phyloP scores from a whole-genome alignment of 1,284 basidiomycete genomes.

The Cryptococcus maquisensis region DNA sequence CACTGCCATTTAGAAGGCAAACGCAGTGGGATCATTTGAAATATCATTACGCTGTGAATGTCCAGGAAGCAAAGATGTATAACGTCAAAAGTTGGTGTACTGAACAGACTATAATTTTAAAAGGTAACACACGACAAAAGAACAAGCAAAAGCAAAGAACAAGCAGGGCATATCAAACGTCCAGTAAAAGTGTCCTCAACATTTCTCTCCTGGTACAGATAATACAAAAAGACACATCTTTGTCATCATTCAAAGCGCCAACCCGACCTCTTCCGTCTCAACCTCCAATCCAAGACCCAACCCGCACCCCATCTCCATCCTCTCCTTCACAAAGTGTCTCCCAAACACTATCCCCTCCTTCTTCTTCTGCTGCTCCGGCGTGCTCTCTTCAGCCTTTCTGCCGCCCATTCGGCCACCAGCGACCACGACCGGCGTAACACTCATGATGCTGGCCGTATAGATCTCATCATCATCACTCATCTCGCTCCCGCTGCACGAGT shows the following conservation, averaged over 20 bases:
- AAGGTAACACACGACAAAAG: too few relatives aligned
- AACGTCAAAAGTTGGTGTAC: too few relatives aligned
- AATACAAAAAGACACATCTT: too few relatives aligned
- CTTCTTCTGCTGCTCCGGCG: conserved; percentile 6
- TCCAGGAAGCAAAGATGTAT: too few relatives aligned
- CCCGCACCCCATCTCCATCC: conserved; percentile 12
- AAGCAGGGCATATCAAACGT: too few relatives aligned
- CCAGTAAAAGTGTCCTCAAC: too few relatives aligned
- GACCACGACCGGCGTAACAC: conserved; percentile 25
- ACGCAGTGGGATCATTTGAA: too few relatives aligned
- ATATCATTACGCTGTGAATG: too few relatives aligned
- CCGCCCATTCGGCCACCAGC: not conserved
- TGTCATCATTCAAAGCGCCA: conserved; percentile 11
- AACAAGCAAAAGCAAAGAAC: too few relatives aligned
- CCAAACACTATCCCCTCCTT: conserved; percentile 16
- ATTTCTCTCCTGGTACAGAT: too few relatives aligned
- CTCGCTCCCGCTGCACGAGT: conserved; percentile 27
- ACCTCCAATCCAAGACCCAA: conserved; percentile 3
- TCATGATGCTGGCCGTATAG: conserved; percentile 39
- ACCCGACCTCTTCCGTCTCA: conserved; percentile 16
- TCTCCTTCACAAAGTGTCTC: conserved; percentile 6
- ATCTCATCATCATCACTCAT: conserved; percentile 39
- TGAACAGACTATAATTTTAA: too few relatives aligned
- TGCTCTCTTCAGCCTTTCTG: not conserved
- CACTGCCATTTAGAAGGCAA: too few relatives aligned